phyloP scores from a whole-genome alignment of 345 rosid species.

The Eucalyptus regnans region DNA sequence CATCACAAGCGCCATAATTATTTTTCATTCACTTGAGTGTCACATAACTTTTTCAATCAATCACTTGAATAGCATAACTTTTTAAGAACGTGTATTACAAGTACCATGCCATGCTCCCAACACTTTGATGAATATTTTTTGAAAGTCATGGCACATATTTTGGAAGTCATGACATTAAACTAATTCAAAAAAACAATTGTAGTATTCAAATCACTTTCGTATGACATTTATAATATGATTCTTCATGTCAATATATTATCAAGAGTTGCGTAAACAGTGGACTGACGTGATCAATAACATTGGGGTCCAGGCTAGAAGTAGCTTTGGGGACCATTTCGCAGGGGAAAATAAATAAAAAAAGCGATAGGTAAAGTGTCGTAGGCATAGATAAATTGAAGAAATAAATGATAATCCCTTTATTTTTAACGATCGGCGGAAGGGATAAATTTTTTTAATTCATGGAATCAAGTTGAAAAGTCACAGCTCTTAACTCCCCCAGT shows the following conservation, averaged over 20 bases:
- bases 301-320: not conserved
- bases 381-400: no score
- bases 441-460: not conserved
- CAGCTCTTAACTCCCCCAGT: not conserved
- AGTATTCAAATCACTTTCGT: not conserved
- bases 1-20: accelerated
- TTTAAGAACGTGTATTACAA: accelerated
- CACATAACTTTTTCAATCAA: accelerated
- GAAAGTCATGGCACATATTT: not conserved
- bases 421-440: not conserved
- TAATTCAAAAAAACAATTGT: no score
- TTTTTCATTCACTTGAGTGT: no score
- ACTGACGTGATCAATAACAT: not conserved
- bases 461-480: not conserved
- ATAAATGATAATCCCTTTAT: not conserved
- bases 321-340: no score
- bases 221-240: not conserved
- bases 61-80: accelerated
- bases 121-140: no score
- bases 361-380: no score
- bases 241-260: not conserved
- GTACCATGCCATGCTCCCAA: no score
- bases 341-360: no score
- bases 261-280: not conserved
- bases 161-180: not conserved